Evolutionary conservation across 208 protist genomes (phyloP), one percentile per base, ranked within the genome.

Genomic region (Leishmania gerbilli): DNA sequence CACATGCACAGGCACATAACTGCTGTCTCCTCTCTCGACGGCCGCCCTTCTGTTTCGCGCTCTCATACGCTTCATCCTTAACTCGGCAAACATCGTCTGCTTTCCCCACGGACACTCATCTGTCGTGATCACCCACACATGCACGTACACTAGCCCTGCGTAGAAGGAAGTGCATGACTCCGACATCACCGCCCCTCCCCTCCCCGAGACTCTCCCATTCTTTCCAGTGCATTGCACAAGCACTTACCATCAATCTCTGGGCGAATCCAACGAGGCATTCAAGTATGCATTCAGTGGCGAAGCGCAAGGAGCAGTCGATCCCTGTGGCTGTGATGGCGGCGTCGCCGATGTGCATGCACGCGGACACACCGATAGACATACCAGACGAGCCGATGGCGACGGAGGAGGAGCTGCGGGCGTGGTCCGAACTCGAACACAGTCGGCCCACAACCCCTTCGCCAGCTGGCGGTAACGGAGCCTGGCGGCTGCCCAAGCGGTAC

Each of bases 401-500:
- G 1, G 82, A 85, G 56, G 82, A 85, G 37, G 82, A 85, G 77
- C 62, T 85, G 62, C 71, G 71, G 3, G 82, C 65, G 15, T 85
- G 82, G 82, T 76, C 82, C 31, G 82, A 85, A 49, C 21, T 85
- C 2, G 82, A 85, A 42, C 21, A 11, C 21, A 71, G 64, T 27
- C 82, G 82, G 2, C 82, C 82, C 5, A 72, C 74, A 55, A 67
- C 81, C 40, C 81, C 81, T 40, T 62, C 68, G 45, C 58, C 45
- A 4, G 56, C 34, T 24, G 31, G 4, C 9, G 62, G 55, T 3
- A 51, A 49, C 5, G 40, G 51, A 5, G 17, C 69, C 11, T 64
- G 55, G 40, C 58, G 65, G 3, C 31, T 81, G 8, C 82, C 77
- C 6, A 81, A 81, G 55, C 77, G 77, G 51, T 85, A 85, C 47